Evolutionary conservation across 352 stramenopile species (phyloP).

Genomic region (Phytopythium litorale): DNA sequence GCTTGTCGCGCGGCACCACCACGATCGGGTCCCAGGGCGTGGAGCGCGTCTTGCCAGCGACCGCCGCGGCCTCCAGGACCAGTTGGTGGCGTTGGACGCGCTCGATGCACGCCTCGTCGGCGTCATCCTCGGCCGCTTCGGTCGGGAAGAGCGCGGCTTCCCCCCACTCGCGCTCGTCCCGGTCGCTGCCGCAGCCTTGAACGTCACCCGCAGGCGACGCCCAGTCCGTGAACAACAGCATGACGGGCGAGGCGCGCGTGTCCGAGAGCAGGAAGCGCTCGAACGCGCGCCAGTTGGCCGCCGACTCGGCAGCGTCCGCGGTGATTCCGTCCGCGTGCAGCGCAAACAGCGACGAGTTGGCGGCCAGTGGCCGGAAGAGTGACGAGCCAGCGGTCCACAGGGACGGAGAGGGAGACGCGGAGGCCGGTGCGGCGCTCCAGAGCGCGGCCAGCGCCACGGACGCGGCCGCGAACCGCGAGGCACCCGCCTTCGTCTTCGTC

Average conservation of each 20-base stretch:
- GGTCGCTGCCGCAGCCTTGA: neutral
- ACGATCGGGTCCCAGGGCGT: slow-evolving; percentile 21
- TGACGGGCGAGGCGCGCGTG: slow-evolving; percentile 12
- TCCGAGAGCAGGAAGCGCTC: slow-evolving; percentile 27
- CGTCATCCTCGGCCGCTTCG: neutral
- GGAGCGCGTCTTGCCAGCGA: slow-evolving; percentile 16
- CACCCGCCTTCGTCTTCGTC: neutral
- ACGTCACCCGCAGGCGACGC: neutral
- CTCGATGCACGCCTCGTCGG: slow-evolving; percentile 5
- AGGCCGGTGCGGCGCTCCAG: neutral
- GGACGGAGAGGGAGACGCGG: neutral
- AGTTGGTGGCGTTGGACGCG: slow-evolving; percentile 13
- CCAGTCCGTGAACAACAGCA: slow-evolving; percentile 21
- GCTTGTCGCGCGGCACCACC: slow-evolving; percentile 15
- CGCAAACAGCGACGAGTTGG: slow-evolving; percentile 9
- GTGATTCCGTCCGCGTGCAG: neutral
- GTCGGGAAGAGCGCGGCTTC: neutral
- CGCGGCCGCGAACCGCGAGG: neutral
- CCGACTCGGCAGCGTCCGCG: neutral
- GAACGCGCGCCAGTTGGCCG: slow-evolving; percentile 24
- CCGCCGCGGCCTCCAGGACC: slow-evolving; percentile 14
- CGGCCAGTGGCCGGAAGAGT: slow-evolving; percentile 1
- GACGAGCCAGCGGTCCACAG: neutral
- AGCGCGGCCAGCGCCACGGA: neutral
- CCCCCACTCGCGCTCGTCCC: slow-evolving; percentile 11